Evolutionary conservation across 2,329 filamentous ascomycete genomes (phyloP).

Genomic region (Cercospora sojina): DNA sequence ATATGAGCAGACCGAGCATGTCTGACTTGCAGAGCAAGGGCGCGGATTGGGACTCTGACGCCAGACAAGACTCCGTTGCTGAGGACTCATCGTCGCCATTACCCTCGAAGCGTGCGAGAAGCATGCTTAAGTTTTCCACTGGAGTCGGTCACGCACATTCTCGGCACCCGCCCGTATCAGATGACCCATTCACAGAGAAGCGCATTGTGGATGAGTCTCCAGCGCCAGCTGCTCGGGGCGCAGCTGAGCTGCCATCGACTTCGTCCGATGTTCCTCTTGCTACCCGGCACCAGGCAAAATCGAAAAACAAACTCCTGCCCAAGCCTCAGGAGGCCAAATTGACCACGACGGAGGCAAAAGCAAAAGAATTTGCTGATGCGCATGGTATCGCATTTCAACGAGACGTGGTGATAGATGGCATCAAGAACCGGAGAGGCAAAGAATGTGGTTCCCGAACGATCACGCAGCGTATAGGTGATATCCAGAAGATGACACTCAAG

Average conservation of each 20-base stretch:
- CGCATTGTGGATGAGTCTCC: not conserved
- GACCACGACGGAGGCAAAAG: conserved; percentile 1
- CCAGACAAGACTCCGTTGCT: not conserved
- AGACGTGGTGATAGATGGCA: not conserved
- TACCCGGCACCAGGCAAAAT: not conserved
- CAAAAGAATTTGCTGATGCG: conserved; percentile 10
- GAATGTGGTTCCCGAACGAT: not conserved
- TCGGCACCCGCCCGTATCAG: not conserved
- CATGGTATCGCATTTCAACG: conserved; percentile 5
- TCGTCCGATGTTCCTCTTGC: conserved; percentile 13
- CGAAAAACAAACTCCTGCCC: conserved; percentile 1
- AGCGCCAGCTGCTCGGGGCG: not conserved
- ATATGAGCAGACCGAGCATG: not conserved
- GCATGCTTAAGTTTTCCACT: not conserved
- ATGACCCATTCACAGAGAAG: not conserved
- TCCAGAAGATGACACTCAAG: conserved; percentile 7
- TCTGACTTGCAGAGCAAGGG: not conserved
- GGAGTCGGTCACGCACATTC: not conserved
- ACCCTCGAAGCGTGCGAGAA: not conserved
- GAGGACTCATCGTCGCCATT: not conserved
- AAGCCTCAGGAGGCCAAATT: not conserved
- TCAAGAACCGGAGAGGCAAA: conserved; percentile 5
- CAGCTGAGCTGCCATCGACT: not conserved
- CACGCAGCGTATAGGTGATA: conserved; percentile 6
- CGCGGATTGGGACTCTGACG: not conserved